Conservation (phyloP, 192 early-diverging fungal species). For the Coemansia sp. region DNA sequence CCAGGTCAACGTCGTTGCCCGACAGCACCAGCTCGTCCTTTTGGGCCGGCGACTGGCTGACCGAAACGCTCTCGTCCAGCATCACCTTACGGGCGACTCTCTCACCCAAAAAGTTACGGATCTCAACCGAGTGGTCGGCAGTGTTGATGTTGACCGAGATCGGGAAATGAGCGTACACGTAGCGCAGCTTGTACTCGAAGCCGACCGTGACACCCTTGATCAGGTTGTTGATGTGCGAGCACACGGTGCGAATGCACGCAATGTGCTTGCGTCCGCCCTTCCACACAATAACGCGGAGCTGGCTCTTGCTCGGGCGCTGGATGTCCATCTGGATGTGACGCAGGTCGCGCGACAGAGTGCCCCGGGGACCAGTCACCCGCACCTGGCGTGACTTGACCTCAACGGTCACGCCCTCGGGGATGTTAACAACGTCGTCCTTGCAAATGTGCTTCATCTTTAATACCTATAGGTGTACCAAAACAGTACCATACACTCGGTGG, state of each 20-base stretch:
- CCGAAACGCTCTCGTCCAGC: constrained; percentile 82
- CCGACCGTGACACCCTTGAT: constrained; percentile 98
- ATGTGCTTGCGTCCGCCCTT: constrained; percentile 96
- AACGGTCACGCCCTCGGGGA: constrained; percentile 86
- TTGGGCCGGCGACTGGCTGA: constrained; percentile 70
- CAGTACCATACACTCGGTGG: not conserved
- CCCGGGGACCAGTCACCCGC: constrained; percentile 88
- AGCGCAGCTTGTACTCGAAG: constrained; percentile 99
- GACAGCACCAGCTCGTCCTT: constrained; percentile 95
- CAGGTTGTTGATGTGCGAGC: constrained; percentile 95
- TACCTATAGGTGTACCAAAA: constrained; percentile 2
- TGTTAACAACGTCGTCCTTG: constrained; percentile 83
- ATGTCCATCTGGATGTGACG: constrained; percentile 94
- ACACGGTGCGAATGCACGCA: constrained; percentile 96
- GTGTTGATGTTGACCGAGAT: constrained; percentile 91
- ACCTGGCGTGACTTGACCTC: constrained; percentile 86
- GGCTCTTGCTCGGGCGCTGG: constrained; percentile 61
- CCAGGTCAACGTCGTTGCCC: constrained; percentile 92
- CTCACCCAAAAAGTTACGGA: constrained; percentile 99
- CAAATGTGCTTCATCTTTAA: constrained; percentile 85
- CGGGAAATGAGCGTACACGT: constrained; percentile 99
- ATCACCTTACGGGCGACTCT: constrained; percentile 82
- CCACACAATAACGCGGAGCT: constrained; percentile 86
- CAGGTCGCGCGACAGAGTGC: constrained; percentile 82
- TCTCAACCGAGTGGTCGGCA: constrained; percentile 76